These are phyloP conservation scores for Microthlaspi erraticum DNA, from an alignment of 345 rosid species.

Conservation along the genomic window DNA sequence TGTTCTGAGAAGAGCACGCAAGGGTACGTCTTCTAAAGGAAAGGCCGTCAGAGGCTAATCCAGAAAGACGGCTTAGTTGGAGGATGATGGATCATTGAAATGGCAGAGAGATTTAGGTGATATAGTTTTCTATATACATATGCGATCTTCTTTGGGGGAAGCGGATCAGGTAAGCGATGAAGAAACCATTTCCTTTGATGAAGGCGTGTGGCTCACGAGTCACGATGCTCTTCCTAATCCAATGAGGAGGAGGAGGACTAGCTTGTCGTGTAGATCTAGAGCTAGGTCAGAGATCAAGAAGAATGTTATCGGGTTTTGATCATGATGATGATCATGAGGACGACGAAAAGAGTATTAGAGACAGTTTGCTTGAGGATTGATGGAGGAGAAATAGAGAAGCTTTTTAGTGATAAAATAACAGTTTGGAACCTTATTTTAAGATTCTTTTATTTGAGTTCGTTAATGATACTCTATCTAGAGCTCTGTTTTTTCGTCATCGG, in stretches of 20 bases:
- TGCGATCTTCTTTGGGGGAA: neutral
- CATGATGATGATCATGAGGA: neutral
- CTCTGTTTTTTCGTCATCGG: too few relatives aligned
- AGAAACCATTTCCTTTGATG: neutral
- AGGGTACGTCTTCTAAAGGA: constrained; percentile 66
- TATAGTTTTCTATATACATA: neutral
- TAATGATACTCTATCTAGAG: too few relatives aligned
- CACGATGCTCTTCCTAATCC: too few relatives aligned
- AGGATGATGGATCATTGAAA: constrained; percentile 80
- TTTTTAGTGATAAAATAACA: neutral
- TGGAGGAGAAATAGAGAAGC: neutral
- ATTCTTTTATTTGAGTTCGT: too few relatives aligned
- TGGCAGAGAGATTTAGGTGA: constrained; percentile 38
- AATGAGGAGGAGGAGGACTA: neutral
- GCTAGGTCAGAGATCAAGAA: too few relatives aligned
- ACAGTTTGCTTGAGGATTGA: neutral
- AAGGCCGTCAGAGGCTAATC: constrained; percentile 73
- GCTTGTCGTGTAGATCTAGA: neutral
- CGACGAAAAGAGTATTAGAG: neutral
- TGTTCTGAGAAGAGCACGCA: constrained; percentile 81
- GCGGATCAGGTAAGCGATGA: neutral
- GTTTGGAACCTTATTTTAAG: too few relatives aligned
- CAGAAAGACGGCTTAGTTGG: constrained; percentile 62
- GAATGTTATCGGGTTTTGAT: too few relatives aligned
- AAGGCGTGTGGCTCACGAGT: neutral